Evolutionary conservation across 2,329 filamentous ascomycete species (phyloP), one percentile per base, ranked within the genome.

Genomic region (Ustulina deusta): DNA sequence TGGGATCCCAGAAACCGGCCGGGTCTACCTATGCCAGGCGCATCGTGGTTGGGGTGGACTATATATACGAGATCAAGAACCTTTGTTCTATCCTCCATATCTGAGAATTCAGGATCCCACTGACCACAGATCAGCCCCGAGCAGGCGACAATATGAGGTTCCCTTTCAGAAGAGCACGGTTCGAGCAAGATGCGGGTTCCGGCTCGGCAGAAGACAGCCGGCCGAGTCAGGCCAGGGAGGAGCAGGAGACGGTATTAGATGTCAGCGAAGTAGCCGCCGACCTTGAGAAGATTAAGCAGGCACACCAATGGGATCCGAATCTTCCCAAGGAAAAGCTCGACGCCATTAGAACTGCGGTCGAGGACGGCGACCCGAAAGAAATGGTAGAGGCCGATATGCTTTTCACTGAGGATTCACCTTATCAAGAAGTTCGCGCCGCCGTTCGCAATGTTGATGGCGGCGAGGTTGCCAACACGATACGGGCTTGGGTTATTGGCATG

Each of bases 401-500:
- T 3, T 78, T 81, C 22, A 76, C 71, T 6, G 77, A 81, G 6
- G 69, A 81, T 67, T 81, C 80, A 13, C 80, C 81, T 0, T 81
- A 81, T 64, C 76, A 78, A 60, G 77, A 78, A 54, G 77, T 83
- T 10, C 78, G 81, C 32, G 81, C 81, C 17, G 81, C 81, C n/a
- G 83, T 85, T 10, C 79, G 81, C 25, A 81, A 81, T 55, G 79
- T 75, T 2, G 83, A 85, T 70, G 79, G 78, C n/a, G 81, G 78
- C 38, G 81, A 81, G 61, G 74, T 78, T n/a, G 78, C 80, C 22
- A 81, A 80, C 59, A 84, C 82, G 1, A 71, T 84, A 10, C 78
- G 82, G 29, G 81, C 82, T 61, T 84, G 82, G 83, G 68, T 83
- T 9, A 69, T 84, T 6, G 82, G 82, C 32, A 78, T 83, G 70